Percentiles rank a stretch among this genome's conserved stretches.
These are phyloP conservation scores for Yarrowia alimentaria DNA, from an alignment of 805 yeast species.

Conservation along the genomic window DNA sequence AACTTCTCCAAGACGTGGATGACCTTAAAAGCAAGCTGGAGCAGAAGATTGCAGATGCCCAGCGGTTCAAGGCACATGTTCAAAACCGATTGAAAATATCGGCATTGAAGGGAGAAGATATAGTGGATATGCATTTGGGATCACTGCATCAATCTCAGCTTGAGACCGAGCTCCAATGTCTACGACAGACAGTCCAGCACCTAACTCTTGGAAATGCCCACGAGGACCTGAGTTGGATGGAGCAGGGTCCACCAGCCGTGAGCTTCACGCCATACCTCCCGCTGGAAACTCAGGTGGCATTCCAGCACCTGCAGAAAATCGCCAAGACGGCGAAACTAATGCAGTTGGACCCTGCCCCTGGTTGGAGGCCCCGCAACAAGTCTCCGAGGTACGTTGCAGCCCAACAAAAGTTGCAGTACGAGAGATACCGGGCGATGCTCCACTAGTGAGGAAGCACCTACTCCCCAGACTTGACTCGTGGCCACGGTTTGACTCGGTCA, in stretches of 20 bases:
- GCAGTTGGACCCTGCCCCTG: neutral
- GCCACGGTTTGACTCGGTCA: slow-evolving; percentile 84
- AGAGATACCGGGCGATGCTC: slow-evolving; percentile 5
- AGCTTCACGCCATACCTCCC: slow-evolving; percentile 3
- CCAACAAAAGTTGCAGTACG: slow-evolving; percentile 7
- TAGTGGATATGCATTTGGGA: slow-evolving; percentile 23
- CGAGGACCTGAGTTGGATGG: slow-evolving; percentile 19
- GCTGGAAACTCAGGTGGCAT: slow-evolving; percentile 3
- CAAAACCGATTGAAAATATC: slow-evolving; percentile 19
- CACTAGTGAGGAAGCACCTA: neutral
- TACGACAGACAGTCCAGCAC: slow-evolving; percentile 20
- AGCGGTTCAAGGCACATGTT: slow-evolving; percentile 8
- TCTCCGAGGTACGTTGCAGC: slow-evolving; percentile 1
- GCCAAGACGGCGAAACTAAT: neutral
- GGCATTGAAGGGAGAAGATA: slow-evolving; percentile 20
- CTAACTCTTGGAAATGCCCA: slow-evolving; percentile 1
- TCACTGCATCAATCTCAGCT: slow-evolving; percentile 24
- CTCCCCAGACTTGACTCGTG: slow-evolving; percentile 28
- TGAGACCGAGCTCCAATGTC: slow-evolving; percentile 8
- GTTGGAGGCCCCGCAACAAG: slow-evolving; percentile 19
- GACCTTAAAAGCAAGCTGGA: slow-evolving; percentile 1
- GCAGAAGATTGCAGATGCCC: slow-evolving; percentile 8
- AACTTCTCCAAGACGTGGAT: neutral
- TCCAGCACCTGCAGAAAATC: slow-evolving; percentile 8
- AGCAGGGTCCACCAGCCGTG: neutral